phyloP scores from a whole-genome alignment of 768 basidiomycete genomes.

The Dioszegia crocea region DNA sequence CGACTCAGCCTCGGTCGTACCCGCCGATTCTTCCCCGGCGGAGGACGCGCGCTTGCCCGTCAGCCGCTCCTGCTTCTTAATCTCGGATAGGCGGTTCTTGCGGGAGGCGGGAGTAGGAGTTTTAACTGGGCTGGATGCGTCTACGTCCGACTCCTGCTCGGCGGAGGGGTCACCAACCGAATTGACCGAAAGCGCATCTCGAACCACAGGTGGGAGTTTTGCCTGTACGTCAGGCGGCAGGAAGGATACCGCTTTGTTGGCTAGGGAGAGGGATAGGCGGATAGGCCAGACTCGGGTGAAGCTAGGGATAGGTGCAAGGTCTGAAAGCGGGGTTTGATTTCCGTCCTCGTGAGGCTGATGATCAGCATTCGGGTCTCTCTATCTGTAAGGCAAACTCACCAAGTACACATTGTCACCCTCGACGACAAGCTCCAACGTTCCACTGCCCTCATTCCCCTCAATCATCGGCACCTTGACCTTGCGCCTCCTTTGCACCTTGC shows the following conservation, averaged over 20 bases:
- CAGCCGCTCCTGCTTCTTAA: conserved; percentile 7
- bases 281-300: conserved; percentile 35
- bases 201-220: conserved; percentile 26
- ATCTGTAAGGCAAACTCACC: conserved; percentile 28
- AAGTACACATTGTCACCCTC: conserved; percentile 44
- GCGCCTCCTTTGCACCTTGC: conserved; percentile 19
- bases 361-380: conserved; percentile 6
- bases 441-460: conserved; percentile 33
- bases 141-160: conserved; percentile 2
- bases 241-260: conserved; percentile 5
- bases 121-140: conserved; percentile 6
- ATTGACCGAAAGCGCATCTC: background rate
- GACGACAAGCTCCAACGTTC: conserved; percentile 43
- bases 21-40: conserved; percentile 3
- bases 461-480: conserved; percentile 49
- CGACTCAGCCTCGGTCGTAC: conserved; percentile 21
- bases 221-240: conserved; percentile 25
- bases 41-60: background rate
- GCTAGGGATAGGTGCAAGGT: conserved; percentile 24
- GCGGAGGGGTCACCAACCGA: conserved; percentile 2
- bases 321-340: conserved; percentile 22
- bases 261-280: conserved; percentile 12
- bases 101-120: conserved; percentile 9
- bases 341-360: conserved; percentile 36
- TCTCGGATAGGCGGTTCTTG: background rate